Evolutionary conservation across 1,284 basidiomycete species (phyloP).

Genomic region (Rhodotorula glutinis): DNA sequence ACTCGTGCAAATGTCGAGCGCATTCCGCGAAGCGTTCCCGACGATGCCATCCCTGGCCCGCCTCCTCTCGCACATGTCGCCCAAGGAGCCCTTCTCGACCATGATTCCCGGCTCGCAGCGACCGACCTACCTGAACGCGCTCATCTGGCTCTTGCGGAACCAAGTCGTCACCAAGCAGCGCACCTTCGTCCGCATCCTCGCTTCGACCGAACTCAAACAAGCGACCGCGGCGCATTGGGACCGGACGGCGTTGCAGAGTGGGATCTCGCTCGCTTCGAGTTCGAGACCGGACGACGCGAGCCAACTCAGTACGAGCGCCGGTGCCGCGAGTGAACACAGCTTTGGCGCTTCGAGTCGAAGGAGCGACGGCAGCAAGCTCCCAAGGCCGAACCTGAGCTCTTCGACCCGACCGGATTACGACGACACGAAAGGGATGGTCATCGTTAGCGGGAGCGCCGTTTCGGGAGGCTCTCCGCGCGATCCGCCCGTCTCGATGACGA

Average conservation of each 20-base stretch:
- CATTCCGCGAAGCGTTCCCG: conserved; percentile 68
- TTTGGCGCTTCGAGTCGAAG: not conserved
- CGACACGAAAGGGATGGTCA: conserved; percentile 19
- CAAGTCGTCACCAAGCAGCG: conserved; percentile 82
- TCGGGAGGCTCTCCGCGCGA: conserved; percentile 8
- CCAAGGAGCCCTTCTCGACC: conserved; percentile 63
- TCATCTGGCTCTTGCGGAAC: conserved; percentile 87
- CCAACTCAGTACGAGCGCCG: conserved; percentile 15
- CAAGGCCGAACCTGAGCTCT: not conserved
- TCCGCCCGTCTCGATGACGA: conserved; percentile 3
- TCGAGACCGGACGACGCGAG: not conserved
- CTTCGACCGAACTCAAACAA: conserved; percentile 68
- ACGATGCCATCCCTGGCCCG: conserved; percentile 68
- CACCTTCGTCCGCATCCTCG: conserved; percentile 77
- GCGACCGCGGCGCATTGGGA: conserved; percentile 42
- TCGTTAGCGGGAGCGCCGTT: conserved; percentile 11
- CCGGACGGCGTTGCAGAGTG: conserved; percentile 39
- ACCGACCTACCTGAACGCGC: conserved; percentile 70
- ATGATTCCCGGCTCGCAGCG: conserved; percentile 64
- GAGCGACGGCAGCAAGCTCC: not conserved
- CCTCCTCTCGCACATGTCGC: conserved; percentile 69
- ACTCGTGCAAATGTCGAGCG: conserved; percentile 58
- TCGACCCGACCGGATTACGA: conserved; percentile 10
- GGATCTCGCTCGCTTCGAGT: conserved; percentile 40
- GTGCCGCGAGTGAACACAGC: conserved; percentile 17